These are phyloP conservation scores for Eucalyptus cloeziana DNA, from an alignment of 345 rosid species.

Conservation along the genomic window DNA sequence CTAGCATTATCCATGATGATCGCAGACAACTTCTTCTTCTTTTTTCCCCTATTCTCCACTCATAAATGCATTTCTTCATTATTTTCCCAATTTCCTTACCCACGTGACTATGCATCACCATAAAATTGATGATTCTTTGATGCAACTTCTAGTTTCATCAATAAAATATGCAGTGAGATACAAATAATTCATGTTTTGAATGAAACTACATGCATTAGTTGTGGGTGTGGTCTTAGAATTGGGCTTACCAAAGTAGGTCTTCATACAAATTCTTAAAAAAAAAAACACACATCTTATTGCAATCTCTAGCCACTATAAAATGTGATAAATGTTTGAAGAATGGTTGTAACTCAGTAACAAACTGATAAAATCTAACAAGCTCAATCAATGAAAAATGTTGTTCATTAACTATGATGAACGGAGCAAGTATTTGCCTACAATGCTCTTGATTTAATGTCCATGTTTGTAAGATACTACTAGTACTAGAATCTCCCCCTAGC, in stretches of 20 bases:
- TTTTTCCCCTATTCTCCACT: background rate
- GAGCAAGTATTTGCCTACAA: background rate
- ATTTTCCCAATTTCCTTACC: background rate
- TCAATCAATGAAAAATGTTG: background rate
- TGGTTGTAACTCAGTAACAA: background rate
- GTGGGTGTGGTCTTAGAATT: background rate
- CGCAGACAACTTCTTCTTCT: no score
- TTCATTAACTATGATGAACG: no score
- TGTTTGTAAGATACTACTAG: background rate
- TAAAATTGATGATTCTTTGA: background rate
- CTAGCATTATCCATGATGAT: no score
- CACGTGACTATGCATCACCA: background rate
- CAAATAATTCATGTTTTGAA: background rate
- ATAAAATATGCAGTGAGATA: background rate
- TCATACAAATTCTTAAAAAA: background rate
- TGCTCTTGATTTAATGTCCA: background rate
- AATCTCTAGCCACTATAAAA: background rate
- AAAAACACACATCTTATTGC: no score
- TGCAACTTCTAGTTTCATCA: background rate
- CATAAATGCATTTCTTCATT: background rate
- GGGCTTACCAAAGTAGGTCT: background rate
- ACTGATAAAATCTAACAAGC: background rate
- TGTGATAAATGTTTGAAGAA: background rate
- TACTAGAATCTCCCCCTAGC: background rate
- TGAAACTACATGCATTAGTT: background rate